These are phyloP conservation scores for Xylariaceae sp. DNA, from an alignment of 2,329 filamentous ascomycete species.

Conservation along the genomic window DNA sequence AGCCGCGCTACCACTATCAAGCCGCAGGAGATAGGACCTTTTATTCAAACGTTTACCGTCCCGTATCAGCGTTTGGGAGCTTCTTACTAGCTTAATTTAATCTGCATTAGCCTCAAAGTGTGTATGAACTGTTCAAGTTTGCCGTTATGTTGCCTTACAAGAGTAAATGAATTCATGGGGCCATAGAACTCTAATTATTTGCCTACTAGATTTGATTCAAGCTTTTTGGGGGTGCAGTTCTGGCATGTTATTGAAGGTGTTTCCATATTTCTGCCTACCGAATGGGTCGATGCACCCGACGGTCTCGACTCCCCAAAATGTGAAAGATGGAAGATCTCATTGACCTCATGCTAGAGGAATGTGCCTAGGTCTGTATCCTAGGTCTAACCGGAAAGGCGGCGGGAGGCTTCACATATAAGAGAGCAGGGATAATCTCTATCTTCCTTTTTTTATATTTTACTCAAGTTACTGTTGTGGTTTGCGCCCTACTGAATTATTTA, in stretches of 20 bases:
- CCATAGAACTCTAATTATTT: too few relatives aligned
- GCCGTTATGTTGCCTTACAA: not conserved
- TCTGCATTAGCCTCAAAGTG: not conserved
- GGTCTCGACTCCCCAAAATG: conserved; percentile 5
- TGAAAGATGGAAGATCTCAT: conserved; percentile 2
- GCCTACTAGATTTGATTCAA: too few relatives aligned
- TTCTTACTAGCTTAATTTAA: too few relatives aligned
- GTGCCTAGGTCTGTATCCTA: not conserved
- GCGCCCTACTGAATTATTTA: too few relatives aligned
- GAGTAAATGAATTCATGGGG: not conserved
- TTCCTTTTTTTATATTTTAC: conserved; percentile 23
- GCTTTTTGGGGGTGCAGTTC: not conserved
- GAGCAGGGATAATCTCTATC: conserved; percentile 29
- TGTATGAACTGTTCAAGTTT: too few relatives aligned
- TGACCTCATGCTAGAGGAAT: not conserved
- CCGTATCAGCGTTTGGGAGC: too few relatives aligned
- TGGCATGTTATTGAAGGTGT: not conserved
- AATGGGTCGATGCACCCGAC: conserved; percentile 1
- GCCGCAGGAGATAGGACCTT: conserved; percentile 1
- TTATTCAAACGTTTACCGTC: not conserved
- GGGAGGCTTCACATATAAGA: conserved; percentile 33
- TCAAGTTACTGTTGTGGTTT: too few relatives aligned
- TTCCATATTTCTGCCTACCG: not conserved
- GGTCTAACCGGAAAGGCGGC: conserved; percentile 25
- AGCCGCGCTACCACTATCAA: conserved; percentile 1